phyloP scores from a whole-genome alignment of 2,329 filamentous ascomycete genomes.

The Emmonsiellopsis sp. region DNA sequence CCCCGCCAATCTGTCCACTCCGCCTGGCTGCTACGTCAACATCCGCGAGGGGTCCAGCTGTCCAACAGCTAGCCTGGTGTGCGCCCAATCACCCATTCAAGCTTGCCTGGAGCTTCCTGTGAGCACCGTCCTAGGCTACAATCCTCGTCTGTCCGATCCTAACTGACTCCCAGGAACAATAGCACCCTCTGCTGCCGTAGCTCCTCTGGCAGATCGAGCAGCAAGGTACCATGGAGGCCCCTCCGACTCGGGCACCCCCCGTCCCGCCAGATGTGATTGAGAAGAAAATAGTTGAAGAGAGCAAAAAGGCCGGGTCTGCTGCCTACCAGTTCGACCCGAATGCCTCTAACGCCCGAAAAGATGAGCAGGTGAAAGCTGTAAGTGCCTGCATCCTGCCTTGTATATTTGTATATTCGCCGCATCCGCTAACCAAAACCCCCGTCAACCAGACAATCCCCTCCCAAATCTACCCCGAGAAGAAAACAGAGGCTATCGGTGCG shows the following conservation, averaged over 20 bases:
- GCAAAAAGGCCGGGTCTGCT: slow-evolving; percentile 65
- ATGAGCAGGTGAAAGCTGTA: slow-evolving; percentile 67
- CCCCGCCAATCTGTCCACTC: neutral
- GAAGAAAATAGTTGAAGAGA: slow-evolving; percentile 65
- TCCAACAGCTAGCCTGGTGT: neutral
- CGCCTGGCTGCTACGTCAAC: neutral
- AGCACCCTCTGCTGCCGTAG: slow-evolving; percentile 4
- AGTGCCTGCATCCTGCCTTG: slow-evolving; percentile 25
- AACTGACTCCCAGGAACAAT: neutral
- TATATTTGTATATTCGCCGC: neutral
- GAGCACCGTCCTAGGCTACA: neutral
- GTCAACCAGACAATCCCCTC: slow-evolving; percentile 8
- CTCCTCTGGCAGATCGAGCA: slow-evolving; percentile 45
- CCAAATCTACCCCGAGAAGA: slow-evolving; percentile 49
- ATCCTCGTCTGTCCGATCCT: neutral
- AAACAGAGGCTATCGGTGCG: slow-evolving; percentile 41
- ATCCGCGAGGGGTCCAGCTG: neutral
- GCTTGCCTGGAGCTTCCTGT: neutral
- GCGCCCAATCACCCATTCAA: neutral
- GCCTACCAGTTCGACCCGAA: slow-evolving; percentile 84
- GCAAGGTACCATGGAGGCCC: slow-evolving; percentile 70
- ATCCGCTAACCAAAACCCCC: neutral
- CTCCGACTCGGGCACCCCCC: slow-evolving; percentile 53
- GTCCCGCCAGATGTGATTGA: slow-evolving; percentile 65
- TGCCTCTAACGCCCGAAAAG: slow-evolving; percentile 75